A percentile compares a stretch with the other conserved stretches of the same genome.
phyloP scores from a whole-genome alignment of 768 basidiomycete species.

The Pseudohyphozyma bogoriensis region DNA sequence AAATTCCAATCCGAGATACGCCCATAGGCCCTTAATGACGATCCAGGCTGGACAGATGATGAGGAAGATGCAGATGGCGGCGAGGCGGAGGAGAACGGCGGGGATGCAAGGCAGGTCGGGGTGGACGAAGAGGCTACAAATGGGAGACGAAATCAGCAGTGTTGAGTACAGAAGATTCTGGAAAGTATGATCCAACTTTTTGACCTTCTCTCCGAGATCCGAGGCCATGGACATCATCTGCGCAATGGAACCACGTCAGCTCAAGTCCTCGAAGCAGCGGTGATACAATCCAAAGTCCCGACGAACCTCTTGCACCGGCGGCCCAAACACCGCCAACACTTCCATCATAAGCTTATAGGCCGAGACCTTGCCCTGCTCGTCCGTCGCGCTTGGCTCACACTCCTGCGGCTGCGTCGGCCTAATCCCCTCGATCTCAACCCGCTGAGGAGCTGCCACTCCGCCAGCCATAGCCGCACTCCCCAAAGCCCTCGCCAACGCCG shows the following conservation, averaged over 20 bases:
- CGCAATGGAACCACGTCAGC: not conserved
- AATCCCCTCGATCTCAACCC: not conserved
- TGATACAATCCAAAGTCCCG: not conserved
- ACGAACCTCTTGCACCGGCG: not conserved
- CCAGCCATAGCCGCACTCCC: not conserved
- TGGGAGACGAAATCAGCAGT: not conserved
- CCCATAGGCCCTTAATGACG: not conserved
- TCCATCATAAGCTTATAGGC: slow-evolving; percentile 6
- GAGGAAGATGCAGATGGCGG: not conserved
- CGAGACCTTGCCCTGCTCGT: not conserved
- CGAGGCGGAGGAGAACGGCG: slow-evolving; percentile 2
- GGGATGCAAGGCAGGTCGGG: slow-evolving; percentile 10
- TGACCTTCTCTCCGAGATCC: slow-evolving; percentile 10
- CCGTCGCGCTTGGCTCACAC: not conserved
- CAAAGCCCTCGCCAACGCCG: not conserved
- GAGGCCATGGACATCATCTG: not conserved
- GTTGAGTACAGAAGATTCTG: not conserved
- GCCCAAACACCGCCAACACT: not conserved
- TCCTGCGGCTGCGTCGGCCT: not conserved
- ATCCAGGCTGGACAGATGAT: slow-evolving; percentile 9
- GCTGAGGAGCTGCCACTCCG: not conserved
- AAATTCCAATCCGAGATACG: slow-evolving; percentile 8
- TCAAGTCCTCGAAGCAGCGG: too few relatives aligned
- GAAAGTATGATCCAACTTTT: slow-evolving; percentile 8
- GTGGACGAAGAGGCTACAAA: slow-evolving; percentile 11